Percentiles rank a stretch among this genome's conserved stretches.
phyloP scores from a whole-genome alignment of 768 basidiomycete species.

The Collybiopsis confluens region DNA sequence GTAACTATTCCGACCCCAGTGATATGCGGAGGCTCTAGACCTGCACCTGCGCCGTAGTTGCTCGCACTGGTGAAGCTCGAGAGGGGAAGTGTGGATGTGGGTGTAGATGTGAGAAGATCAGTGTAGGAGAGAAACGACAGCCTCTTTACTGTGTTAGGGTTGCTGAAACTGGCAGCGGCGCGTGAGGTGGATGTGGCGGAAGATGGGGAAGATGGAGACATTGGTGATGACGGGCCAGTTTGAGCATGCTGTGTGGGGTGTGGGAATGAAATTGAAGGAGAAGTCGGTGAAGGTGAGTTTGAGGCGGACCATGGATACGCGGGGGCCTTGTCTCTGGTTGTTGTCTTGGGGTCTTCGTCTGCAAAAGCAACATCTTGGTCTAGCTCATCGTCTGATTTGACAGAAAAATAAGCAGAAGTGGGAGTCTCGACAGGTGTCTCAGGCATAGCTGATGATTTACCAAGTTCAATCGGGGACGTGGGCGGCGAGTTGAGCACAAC shows the following conservation, averaged over 20 bases:
- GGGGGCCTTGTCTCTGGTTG: slow-evolving; percentile 25
- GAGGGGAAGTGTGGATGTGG: slow-evolving; percentile 66
- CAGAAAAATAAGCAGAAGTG: slow-evolving; percentile 45
- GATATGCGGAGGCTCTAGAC: slow-evolving; percentile 73
- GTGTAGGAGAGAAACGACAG: slow-evolving; percentile 88
- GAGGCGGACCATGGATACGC: slow-evolving; percentile 11
- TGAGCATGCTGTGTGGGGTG: slow-evolving; percentile 11
- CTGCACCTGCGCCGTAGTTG: slow-evolving; percentile 43
- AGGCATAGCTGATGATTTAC: background rate
- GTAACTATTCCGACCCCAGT: slow-evolving; percentile 46
- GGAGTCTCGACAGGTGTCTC: slow-evolving; percentile 37
- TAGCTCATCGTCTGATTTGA: background rate
- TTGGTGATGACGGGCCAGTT: background rate
- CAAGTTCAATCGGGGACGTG: slow-evolving; percentile 4
- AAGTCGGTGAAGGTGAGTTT: slow-evolving; percentile 16
- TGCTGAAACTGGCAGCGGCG: slow-evolving; percentile 27
- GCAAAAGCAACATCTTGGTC: slow-evolving; percentile 15
- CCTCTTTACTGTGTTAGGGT: slow-evolving; percentile 59
- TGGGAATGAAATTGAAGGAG: slow-evolving; percentile 13
- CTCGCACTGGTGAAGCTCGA: slow-evolving; percentile 72
- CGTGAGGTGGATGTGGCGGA: slow-evolving; percentile 17
- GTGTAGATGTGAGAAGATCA: slow-evolving; percentile 77
- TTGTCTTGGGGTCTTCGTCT: slow-evolving; percentile 35
- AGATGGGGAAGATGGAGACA: background rate
- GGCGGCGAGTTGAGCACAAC: slow-evolving; percentile 5